Percentiles rank a stretch among this genome's conserved stretches.
Evolutionary conservation across 768 basidiomycete genomes (phyloP).

Genomic region (Phanerochaete sordida): DNA sequence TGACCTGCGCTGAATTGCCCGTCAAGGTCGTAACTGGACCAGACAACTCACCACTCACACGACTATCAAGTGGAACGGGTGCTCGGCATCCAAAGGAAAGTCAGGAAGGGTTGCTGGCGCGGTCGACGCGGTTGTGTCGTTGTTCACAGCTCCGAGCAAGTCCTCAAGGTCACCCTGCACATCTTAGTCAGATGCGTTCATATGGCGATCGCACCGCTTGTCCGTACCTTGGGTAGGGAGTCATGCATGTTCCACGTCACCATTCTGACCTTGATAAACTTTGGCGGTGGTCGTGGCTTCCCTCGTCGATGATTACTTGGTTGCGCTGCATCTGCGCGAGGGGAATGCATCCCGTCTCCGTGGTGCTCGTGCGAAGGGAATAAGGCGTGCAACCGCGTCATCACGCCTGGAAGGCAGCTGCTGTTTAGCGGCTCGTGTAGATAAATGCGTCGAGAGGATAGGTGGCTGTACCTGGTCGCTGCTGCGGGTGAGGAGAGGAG

Average conservation of each 20-base stretch:
- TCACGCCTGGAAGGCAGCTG: conserved; percentile 8
- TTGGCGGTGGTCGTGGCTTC: conserved; percentile 25
- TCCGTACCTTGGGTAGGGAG: conserved; percentile 63
- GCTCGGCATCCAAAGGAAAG: conserved; percentile 46
- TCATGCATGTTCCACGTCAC: conserved; percentile 89
- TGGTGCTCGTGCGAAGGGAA: conserved; percentile 8
- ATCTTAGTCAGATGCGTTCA: conserved; percentile 6
- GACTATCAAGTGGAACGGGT: conserved; percentile 78
- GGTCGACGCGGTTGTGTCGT: conserved; percentile 12
- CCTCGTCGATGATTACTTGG: neutral
- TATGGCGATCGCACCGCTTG: neutral
- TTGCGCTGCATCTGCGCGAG: neutral
- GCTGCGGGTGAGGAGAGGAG: neutral
- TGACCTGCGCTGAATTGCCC: conserved; percentile 53
- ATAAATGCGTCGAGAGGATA: neutral
- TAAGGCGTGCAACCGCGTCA: conserved; percentile 14
- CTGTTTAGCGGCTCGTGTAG: neutral
- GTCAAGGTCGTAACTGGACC: conserved; percentile 6
- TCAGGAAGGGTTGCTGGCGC: conserved; percentile 33
- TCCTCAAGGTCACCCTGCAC: conserved; percentile 71
- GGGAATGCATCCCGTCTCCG: neutral
- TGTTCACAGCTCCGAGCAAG: conserved; percentile 58
- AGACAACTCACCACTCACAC: conserved; percentile 47
- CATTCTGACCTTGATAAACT: conserved; percentile 63
- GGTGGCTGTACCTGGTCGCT: conserved; percentile 10